Evolutionary conservation across 108 stramenopile species (phyloP), one percentile per base, ranked within the genome.

Genomic region (Cyclotella baltica): DNA sequence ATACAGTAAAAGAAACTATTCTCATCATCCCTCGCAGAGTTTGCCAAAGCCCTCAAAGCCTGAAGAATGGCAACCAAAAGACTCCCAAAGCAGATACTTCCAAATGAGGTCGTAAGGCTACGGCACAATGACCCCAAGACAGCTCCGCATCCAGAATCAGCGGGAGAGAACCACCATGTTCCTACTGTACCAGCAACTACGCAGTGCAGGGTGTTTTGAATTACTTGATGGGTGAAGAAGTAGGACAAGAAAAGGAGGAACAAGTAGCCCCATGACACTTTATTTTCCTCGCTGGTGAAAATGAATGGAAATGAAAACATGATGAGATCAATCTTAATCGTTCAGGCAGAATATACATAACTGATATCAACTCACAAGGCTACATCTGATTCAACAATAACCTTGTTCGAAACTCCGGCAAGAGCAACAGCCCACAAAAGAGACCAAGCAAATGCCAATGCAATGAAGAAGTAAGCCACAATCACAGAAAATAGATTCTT

Each of bases 101-200:
- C 96, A 81, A 97, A 91, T 13, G 90, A 91, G 8, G 80, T 86
- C 25, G 96, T 94, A 25, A 89, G 57, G 22, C 89, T 66, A 16
- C 93, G 80, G 30, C 67, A 63, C 13, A 89, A 56, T 47, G 84
- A 82, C 15, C 83, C 86, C 40, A 62, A 53, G 0, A 96, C 86
- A 10, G 83, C 92, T 57, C 93, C 91, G 70, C 88, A 92, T 19
- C 73, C 58, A n/a, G 69, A 79, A 15, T 89, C 90, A 33, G 58
- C 37, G 6, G 93, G 90, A 33, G 81, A 58, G 62, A 93, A 89
- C 97, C 97, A 98, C 95, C 95, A 98, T 9, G 91, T 92, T 6
- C 93, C 95, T 10, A 96, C 92, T 18, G 95, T 92, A 10, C 94
- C 96, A 4, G 91, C 90, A 8, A 91, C 88, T 27, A 94, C 91